Base-by-base conservation (phyloP, 352 stramenopile genomes). In the Phytophthora fragariaefolia region DNA sequence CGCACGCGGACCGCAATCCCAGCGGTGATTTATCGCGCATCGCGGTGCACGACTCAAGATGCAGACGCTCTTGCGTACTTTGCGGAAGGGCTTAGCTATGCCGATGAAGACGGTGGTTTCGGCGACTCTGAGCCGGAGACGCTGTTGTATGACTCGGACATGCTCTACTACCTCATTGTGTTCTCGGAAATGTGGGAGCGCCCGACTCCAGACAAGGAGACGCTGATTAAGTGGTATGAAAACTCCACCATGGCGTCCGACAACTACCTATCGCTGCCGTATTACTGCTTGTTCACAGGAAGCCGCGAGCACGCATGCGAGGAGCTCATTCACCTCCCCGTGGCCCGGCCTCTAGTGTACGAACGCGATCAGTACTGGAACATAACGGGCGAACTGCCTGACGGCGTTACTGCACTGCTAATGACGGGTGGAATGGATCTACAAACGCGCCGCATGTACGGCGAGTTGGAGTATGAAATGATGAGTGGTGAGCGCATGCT, bases 161-260 rank as follows among this genome's bases (percentile, higher is more conserved):
- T 90, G 80, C 73, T 92, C 20, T 92, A 92, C 62, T 85, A 90
- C 30, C 54, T 92, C n/a, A 83, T 92, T 53, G 83, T 92, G 40
- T 92, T 91, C 58, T 91, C 82, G 1, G 83, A 92, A 50, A 89
- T 91, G 81, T 90, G 82, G 84, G 76, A 87, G 57, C 64, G 61
- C 26, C 82, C 82, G 26, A 85, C 77, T 15, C 84, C 82, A 0
- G 61, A 82, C 54, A 84, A 86, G 46, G 71, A 58, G 17, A 85
- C 81, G 46, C 65, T 92, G 17, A 45, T 90, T 15, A 42, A 63
- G 5, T 89, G 74, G 77, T 92, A 89, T 60, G 82, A 90, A 53
- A 68, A 79, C 56, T 69, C 75, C 0, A 71, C 83, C 8, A 86
- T 91, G 66, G 84, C 77, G 24, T 89, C 81, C 15, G 79, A 91